Evolutionary conservation across 371 early-diverging fungal species (phyloP).

Genomic region (Syncephalastrum monosporum): DNA sequence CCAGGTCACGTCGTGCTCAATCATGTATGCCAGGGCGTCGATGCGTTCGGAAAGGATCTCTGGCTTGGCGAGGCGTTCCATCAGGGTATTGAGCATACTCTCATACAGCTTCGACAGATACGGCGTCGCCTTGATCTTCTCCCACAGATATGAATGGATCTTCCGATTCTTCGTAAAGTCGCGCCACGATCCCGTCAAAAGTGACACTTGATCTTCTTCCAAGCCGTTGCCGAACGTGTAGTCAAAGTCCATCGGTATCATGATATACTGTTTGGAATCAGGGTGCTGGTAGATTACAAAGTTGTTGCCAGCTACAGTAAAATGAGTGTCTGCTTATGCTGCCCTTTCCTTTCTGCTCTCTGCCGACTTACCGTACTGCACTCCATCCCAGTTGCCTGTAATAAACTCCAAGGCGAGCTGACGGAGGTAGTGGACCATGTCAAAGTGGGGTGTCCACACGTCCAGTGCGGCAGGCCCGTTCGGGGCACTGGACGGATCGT

Average conservation of each 20-base stretch:
- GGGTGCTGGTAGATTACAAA: slow-evolving; percentile 25
- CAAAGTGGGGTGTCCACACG: slow-evolving; percentile 17
- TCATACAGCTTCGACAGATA: slow-evolving; percentile 16
- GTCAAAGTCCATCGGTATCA: slow-evolving; percentile 49
- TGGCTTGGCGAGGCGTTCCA: slow-evolving; percentile 13
- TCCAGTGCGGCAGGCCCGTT: slow-evolving; percentile 1
- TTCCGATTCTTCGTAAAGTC: slow-evolving; percentile 19
- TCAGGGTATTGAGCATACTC: slow-evolving; percentile 9
- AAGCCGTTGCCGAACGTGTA: slow-evolving; percentile 41
- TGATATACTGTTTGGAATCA: slow-evolving; percentile 12
- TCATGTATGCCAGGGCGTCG: slow-evolving; percentile 23
- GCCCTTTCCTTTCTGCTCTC: too few relatives aligned
- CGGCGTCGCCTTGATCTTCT: slow-evolving; percentile 19
- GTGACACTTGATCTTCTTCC: slow-evolving; percentile 19
- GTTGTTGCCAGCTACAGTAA: slow-evolving; percentile 22
- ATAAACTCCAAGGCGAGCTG: slow-evolving; percentile 47
- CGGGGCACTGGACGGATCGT: neutral
- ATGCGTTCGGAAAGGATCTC: slow-evolving; percentile 18
- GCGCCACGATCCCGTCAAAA: slow-evolving; percentile 21
- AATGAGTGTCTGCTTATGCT: too few relatives aligned
- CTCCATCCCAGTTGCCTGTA: slow-evolving; percentile 32
- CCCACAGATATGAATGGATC: slow-evolving; percentile 25
- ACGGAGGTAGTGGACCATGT: slow-evolving; percentile 29
- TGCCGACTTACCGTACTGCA: slow-evolving; percentile 13
- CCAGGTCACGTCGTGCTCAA: slow-evolving; percentile 24